Conservation (phyloP, 2,329 filamentous ascomycete species). For the Cordyceps fumosorosea region DNA sequence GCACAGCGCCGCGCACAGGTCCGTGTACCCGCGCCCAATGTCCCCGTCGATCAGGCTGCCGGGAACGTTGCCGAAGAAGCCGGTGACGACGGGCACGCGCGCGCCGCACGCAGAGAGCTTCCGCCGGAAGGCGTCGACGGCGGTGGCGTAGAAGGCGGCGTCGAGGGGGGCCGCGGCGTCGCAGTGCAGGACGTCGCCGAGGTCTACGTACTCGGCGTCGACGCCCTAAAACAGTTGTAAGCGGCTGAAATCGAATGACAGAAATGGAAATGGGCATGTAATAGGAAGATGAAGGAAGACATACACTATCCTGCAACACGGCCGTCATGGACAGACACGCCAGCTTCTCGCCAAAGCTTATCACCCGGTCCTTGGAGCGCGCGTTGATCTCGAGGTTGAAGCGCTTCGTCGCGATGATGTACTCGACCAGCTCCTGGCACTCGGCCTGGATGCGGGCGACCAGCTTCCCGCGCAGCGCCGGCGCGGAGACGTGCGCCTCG, state of each 20-base stretch:
- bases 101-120: conserved; percentile 59
- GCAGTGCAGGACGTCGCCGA: conserved; percentile 74
- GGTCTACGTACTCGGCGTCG: conserved; percentile 82
- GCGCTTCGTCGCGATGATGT: conserved; percentile 55
- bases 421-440: conserved; percentile 74
- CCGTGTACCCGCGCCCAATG: conserved; percentile 92
- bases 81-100: conserved; percentile 74
- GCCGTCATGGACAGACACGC: conserved; percentile 89
- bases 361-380: conserved; percentile 76
- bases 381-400: conserved; percentile 71
- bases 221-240: conserved; percentile 48
- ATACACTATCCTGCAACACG: conserved; percentile 66
- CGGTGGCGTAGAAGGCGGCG: conserved; percentile 61
- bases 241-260: neutral
- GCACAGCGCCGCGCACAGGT: conserved; percentile 86
- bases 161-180: conserved; percentile 54
- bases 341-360: conserved; percentile 93
- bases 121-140: conserved; percentile 54
- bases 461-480: conserved; percentile 51
- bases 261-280: neutral
- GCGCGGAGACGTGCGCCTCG: conserved; percentile 52
- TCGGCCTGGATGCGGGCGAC: conserved; percentile 65
- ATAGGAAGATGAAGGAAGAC: neutral
- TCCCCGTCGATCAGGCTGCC: conserved; percentile 82
- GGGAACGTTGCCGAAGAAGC: conserved; percentile 91